Conservation (phyloP, 345 rosid genomes). For the Corymbia maculata region DNA sequence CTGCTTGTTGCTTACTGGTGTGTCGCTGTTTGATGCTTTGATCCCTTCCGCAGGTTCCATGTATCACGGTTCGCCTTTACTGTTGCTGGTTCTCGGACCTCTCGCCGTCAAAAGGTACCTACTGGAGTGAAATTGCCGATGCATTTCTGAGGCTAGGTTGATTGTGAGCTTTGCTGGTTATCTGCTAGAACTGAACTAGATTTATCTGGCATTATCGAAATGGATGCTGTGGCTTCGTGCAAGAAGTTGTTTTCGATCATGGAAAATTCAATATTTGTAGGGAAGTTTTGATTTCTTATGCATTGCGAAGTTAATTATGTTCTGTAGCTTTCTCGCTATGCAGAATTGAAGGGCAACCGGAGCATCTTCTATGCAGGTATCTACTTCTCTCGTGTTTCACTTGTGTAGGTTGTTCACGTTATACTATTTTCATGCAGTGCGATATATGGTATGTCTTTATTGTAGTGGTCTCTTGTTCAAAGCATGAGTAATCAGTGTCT, state of each 20-base stretch:
- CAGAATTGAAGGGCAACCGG: conserved; percentile 77
- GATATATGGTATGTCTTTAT: not conserved
- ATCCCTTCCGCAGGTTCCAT: conserved; percentile 59
- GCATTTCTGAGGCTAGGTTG: not conserved
- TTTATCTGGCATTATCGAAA: not conserved
- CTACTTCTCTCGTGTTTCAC: not conserved
- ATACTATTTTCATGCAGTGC: not conserved
- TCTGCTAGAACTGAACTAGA: not conserved
- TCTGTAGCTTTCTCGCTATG: conserved; percentile 2
- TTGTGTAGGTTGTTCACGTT: not conserved
- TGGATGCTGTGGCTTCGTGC: not conserved
- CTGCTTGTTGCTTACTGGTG: not conserved
- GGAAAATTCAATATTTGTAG: not conserved
- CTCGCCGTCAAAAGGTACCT: conserved; percentile 63
- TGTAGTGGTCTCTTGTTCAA: not conserved
- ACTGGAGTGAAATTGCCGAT: not conserved
- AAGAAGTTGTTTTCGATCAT: not conserved
- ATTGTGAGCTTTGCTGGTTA: not conserved
- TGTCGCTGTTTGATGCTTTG: not conserved
- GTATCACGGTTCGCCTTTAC: conserved; percentile 92
- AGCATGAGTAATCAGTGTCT: not conserved
- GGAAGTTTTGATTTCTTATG: not conserved
- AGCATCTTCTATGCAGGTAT: conserved; percentile 70
- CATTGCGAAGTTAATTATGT: not conserved
- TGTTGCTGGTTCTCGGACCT: conserved; percentile 76